Conservation (phyloP, 306 rosid genomes). For the Rosa chinensis region DNA sequence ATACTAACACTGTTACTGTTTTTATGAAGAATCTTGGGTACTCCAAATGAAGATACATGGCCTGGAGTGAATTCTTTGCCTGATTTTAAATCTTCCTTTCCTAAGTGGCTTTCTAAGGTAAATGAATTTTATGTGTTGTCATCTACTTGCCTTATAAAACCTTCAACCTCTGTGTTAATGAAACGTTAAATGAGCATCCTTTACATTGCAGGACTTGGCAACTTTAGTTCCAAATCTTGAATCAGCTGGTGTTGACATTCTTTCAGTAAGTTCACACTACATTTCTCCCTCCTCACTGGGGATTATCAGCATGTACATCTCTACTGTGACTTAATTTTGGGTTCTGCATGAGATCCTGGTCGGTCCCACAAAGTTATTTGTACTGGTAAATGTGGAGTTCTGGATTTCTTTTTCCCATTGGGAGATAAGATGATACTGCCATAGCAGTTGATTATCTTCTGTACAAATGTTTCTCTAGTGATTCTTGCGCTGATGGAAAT, state of each 20-base stretch:
- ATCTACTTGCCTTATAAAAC: neutral
- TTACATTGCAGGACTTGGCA: constrained; percentile 65
- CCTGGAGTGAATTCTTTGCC: constrained; percentile 97
- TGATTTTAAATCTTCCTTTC: constrained; percentile 91
- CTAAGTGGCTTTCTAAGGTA: constrained; percentile 89
- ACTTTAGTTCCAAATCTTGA: constrained; percentile 81
- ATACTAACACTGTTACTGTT: constrained; percentile 17
- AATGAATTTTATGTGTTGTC: neutral
- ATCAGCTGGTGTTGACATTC: constrained; percentile 81
- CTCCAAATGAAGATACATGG: constrained; percentile 94
- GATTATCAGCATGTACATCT: too few species aligned
- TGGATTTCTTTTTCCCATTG: constrained; percentile 1
- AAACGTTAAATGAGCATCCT: constrained; percentile 12
- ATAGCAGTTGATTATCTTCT: neutral
- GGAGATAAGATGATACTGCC: constrained; percentile 10
- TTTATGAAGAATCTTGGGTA: constrained; percentile 79
- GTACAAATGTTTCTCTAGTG: neutral
- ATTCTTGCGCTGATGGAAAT: neutral
- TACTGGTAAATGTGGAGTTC: neutral
- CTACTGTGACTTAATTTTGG: neutral
- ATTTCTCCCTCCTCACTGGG: too few species aligned
- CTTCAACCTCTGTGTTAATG: neutral
- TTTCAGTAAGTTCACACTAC: constrained; percentile 54
- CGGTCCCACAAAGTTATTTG: neutral
- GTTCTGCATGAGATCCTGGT: neutral